Conservation (phyloP, 371 early-diverging fungal species). For the Mortierella sp. region DNA sequence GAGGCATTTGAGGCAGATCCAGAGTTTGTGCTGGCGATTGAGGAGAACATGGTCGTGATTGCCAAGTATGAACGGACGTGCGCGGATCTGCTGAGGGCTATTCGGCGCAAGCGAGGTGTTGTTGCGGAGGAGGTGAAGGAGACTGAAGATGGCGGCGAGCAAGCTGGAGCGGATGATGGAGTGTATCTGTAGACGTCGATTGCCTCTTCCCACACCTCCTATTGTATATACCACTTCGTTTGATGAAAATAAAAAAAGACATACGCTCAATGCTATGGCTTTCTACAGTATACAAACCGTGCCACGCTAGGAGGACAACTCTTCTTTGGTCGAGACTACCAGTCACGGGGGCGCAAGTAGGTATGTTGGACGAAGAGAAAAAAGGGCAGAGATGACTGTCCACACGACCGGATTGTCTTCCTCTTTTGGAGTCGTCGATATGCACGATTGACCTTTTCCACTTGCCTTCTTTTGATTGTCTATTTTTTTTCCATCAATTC, state of each 20-base stretch:
- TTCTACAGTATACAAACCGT: neutral
- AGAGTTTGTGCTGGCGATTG: constrained; percentile 53
- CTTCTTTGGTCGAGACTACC: neutral
- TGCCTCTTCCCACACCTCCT: neutral
- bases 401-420: neutral
- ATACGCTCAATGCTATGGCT: neutral
- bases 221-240: neutral
- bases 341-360: neutral
- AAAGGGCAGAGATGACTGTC: neutral
- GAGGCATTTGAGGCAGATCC: constrained; percentile 31
- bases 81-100: constrained; percentile 24
- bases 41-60: constrained; percentile 49
- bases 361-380: too few species aligned
- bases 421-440: constrained; percentile 11
- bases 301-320: neutral
- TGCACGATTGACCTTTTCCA: neutral
- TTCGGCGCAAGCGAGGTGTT: constrained; percentile 30
- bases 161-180: constrained; percentile 1
- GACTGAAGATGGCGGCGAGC: neutral
- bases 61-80: constrained; percentile 43
- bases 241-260: neutral
- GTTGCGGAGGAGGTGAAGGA: neutral
- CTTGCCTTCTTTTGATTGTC: neutral
- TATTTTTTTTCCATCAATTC: neutral
- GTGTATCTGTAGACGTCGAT: neutral